Percentiles rank a stretch among this genome's conserved stretches.
These are phyloP conservation scores for Euphorbia schlechtendalii DNA, from an alignment of 441 rosid species.

Conservation along the genomic window DNA sequence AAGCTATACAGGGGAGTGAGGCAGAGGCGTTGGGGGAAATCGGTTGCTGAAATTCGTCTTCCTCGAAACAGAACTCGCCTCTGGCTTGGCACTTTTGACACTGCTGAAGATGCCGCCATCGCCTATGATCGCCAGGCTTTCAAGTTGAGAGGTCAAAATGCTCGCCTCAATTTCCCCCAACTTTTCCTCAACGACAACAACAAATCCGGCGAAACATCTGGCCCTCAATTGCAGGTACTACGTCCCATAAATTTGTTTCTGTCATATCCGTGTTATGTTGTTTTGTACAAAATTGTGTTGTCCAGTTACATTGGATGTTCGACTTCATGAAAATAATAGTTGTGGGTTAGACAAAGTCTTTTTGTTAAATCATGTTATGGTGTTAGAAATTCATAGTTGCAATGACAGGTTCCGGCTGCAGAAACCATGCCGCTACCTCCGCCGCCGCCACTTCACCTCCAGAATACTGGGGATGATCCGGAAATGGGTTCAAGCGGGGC, in stretches of 20 bases:
- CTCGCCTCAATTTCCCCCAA: conserved; percentile 81
- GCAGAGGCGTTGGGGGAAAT: conserved; percentile 97
- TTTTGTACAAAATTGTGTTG: no score
- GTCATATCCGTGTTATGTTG: neutral
- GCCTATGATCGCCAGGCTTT: conserved; percentile 90
- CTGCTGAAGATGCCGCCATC: conserved; percentile 84
- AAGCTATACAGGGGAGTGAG: conserved; percentile 89
- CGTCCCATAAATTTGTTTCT: neutral
- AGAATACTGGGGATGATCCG: conserved; percentile 34
- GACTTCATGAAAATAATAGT: no score
- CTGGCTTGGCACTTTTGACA: conserved; percentile 94
- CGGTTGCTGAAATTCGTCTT: conserved; percentile 95
- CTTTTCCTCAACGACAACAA: conserved; percentile 57
- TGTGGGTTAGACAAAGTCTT: no score
- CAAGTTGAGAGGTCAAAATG: conserved; percentile 74
- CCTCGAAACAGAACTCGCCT: conserved; percentile 85
- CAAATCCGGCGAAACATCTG: neutral
- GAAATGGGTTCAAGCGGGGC: conserved; percentile 31
- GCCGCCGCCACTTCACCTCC: conserved; percentile 10
- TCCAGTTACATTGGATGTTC: no score
- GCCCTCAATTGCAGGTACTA: neutral
- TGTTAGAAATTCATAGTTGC: neutral
- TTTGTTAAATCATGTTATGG: neutral
- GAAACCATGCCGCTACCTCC: conserved; percentile 21
- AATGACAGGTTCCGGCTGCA: conserved; percentile 16